These are phyloP conservation scores for Aspergillus fischeri DNA, from an alignment of 2,329 filamentous ascomycete species.

Conservation along the genomic window DNA sequence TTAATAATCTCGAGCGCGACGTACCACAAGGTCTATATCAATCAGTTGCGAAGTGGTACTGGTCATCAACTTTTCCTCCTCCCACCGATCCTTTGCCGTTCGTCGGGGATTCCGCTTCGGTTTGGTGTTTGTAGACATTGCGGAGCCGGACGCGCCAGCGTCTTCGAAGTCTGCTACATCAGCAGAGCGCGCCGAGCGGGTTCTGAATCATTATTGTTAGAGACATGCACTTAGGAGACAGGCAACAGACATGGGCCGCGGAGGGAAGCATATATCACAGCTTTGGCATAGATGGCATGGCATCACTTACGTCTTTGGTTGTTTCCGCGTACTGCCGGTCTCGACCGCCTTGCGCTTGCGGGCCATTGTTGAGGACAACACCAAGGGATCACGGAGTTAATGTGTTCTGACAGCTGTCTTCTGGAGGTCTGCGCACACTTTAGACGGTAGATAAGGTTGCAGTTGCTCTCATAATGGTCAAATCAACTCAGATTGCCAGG, in stretches of 20 bases:
- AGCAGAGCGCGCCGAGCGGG: conserved; percentile 16
- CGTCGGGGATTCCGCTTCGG: conserved; percentile 31
- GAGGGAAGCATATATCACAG: neutral
- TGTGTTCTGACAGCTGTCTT: neutral
- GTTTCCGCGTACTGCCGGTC: conserved; percentile 24
- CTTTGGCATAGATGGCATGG: neutral
- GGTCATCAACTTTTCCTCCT: conserved; percentile 37
- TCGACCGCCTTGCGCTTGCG: conserved; percentile 33
- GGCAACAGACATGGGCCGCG: no score
- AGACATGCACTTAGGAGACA: neutral
- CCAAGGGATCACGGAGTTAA: conserved; percentile 10
- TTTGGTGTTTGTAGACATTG: conserved; percentile 27
- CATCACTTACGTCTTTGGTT: conserved; percentile 17
- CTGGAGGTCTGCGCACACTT: conserved; percentile 1
- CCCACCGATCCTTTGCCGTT: conserved; percentile 33
- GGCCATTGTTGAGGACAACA: conserved; percentile 30
- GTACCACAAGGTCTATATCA: conserved; percentile 37
- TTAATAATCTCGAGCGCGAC: conserved; percentile 3
- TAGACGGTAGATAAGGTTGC: neutral
- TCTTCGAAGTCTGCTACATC: conserved; percentile 24
- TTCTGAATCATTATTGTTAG: conserved; percentile 20
- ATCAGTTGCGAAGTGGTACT: conserved; percentile 35
- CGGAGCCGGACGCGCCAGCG: conserved; percentile 17
- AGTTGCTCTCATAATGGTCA: conserved; percentile 60
- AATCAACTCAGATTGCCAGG: conserved; percentile 88